Base-by-base conservation (phyloP, 805 yeast species). In the Schwanniomyces occidentalis region DNA sequence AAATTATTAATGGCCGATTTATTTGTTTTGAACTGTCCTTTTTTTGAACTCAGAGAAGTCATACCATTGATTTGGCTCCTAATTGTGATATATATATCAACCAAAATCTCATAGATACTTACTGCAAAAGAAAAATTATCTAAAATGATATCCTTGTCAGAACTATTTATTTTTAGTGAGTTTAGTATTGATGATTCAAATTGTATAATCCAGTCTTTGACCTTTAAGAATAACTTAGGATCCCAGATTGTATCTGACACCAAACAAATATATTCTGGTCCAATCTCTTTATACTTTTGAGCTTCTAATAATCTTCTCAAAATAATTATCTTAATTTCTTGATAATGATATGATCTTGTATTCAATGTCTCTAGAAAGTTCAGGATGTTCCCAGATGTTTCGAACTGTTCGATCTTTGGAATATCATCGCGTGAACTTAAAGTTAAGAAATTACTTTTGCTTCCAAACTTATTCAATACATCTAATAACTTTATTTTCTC, bases 71-170 rank as follows among this genome's bases (percentile, higher is more conserved):
- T 54, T 43, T 43, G 63, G 42, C 34, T 53, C 51, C 54, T 65
- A 30, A 46, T 49, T 9, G 42, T 43, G 26, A 56, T 66, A 63
- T 62, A 73, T 17, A 44, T 41, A 43, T 79, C 76, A 0, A 72
- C 58, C 8, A 77, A 45, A 0, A 76, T 43, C 40, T 79, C 85
- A 42, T 56, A 67, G 2, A 74, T 45, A 1, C 77, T 57, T 3
- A 70, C 52, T 1, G 69, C 49, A 13, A 64, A 48, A 2, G 47
- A 41, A 10, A 61, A 31, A 24, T 42, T 33, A n/a, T 45, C 29
- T 13, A 29, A 15, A n/a, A 18, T 16, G 16, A 8, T 14, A 4
- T 26, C 16, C 2, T 16, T 12, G 4, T 16, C 16, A 4, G 14
- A 15, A 12, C 17, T 6, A 3, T 28, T 16, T 12, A 24, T 10